Evolutionary conservation across 2,329 filamentous ascomycete species (phyloP), one percentile per base, ranked within the genome.

Genomic region (Colletotrichum echinochloae): DNA sequence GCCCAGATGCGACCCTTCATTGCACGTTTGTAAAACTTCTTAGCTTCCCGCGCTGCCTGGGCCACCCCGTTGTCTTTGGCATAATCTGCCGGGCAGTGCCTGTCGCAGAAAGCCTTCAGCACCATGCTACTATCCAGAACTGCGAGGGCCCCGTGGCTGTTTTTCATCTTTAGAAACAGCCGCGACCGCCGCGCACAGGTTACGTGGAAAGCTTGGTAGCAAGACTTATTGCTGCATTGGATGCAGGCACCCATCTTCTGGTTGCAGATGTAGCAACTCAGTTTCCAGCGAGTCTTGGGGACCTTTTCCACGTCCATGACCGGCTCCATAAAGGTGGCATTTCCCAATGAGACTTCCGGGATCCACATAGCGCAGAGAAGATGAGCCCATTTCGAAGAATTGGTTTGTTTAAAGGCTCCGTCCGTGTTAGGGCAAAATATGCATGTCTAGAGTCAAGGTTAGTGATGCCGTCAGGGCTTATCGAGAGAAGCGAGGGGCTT

Each of bases 391-490:
- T 97, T 96, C 3, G 95, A 94, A 2, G 94, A 93, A 74, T 94
- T 98, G 1, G 96, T 98, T 81, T 98, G 96, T 80, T 99, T 99
- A 85, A 99, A 99, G 3, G 96, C 96, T 18, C 96, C 96, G 76
- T 98, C 96, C 1, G 93, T 96, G 78, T 98, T 98, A 1, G 96
- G 96, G 78, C 96, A 99, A 83, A 99, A 99, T 73, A 99, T 97
- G 83, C 96, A 99, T 16, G 94, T 97, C 90, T 92, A 70, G 35
- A 67, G 33, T 33, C 48, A 63, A 28, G 8, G 41, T 63, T 51
- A 69, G 60, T 49, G 8, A 55, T 14, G 23, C 18, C 16, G 23
- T 37, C 12, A 12, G 16, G 57, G 11, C 26, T 20, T 23, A 33
- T 2, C 20, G 35, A 23, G 49, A 48, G 5, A 48, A 54, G 33